These are phyloP conservation scores for Lichtheimia hyalospora DNA, from an alignment of 371 early-diverging fungal species.

Conservation along the genomic window DNA sequence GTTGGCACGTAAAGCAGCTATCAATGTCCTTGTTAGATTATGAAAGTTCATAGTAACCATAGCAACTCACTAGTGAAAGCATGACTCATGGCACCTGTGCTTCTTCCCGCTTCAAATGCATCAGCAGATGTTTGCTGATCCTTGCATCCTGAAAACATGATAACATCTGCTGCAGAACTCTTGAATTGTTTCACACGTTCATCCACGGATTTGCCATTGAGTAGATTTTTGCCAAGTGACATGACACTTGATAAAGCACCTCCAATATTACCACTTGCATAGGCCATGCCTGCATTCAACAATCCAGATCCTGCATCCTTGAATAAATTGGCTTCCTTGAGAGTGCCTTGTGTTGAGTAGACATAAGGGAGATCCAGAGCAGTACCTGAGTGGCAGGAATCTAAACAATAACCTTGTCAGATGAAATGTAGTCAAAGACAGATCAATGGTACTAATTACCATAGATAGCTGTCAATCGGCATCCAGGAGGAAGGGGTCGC, in stretches of 20 bases:
- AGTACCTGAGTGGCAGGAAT: conserved; percentile 86
- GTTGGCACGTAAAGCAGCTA: conserved; percentile 56
- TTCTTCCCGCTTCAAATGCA: conserved; percentile 58
- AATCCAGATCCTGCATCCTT: conserved; percentile 48
- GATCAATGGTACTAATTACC: too few species aligned
- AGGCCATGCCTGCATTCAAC: conserved; percentile 52
- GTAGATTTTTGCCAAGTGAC: conserved; percentile 44
- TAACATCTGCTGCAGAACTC: conserved; percentile 73
- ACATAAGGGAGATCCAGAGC: conserved; percentile 87
- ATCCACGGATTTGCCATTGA: conserved; percentile 30
- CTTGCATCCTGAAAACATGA: conserved; percentile 90
- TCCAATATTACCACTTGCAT: conserved; percentile 42
- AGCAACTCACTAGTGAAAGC: conserved; percentile 64
- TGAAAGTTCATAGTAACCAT: neutral
- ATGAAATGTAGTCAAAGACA: too few species aligned
- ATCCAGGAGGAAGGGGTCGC: conserved; percentile 78
- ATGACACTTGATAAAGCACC: conserved; percentile 49
- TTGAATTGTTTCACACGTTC: conserved; percentile 49
- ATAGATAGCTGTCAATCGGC: conserved; percentile 82
- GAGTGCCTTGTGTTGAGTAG: conserved; percentile 70
- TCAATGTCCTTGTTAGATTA: neutral
- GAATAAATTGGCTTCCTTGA: conserved; percentile 53
- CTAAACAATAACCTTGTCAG: too few species aligned
- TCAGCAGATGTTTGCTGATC: conserved; percentile 92
- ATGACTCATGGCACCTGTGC: conserved; percentile 87